phyloP scores from a whole-genome alignment of 176 grass and related monocot genomes.

The Eleusine coracana region DNA sequence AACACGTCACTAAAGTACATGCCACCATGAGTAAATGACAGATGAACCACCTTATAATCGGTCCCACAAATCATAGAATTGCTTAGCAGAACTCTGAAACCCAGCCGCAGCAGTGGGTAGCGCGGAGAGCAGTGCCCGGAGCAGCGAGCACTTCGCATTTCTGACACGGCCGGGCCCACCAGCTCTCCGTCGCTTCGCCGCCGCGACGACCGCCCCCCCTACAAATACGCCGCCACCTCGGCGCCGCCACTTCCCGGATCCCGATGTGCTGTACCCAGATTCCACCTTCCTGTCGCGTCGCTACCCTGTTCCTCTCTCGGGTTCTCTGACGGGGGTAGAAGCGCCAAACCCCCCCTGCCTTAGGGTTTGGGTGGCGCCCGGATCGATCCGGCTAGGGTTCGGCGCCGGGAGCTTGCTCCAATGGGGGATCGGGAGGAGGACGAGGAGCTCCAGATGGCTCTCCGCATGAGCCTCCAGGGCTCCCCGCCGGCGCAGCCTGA shows the following conservation, averaged over 20 bases:
- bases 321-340: constrained; percentile 15
- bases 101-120: neutral
- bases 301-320: constrained; percentile 6
- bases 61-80: constrained; percentile 10
- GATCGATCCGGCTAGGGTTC: constrained; percentile 43
- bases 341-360: constrained; percentile 22
- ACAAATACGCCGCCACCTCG: constrained; percentile 44
- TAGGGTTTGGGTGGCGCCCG: constrained; percentile 52
- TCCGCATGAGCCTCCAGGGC: constrained; percentile 90
- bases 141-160: neutral
- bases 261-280: constrained; percentile 41
- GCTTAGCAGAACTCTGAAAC: accelerated
- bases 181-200: constrained; percentile 45
- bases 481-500: constrained; percentile 74
- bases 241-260: constrained; percentile 42
- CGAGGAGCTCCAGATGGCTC: constrained; percentile 95
- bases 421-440: constrained; percentile 89
- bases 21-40: neutral
- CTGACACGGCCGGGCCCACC: constrained; percentile 29
- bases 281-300: neutral
- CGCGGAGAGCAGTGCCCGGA: neutral
- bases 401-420: constrained; percentile 14
- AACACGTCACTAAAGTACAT: accelerated
- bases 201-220: constrained; percentile 13
- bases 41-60: neutral